Conservation (phyloP, 441 rosid species). For the Daphne laureola region DNA sequence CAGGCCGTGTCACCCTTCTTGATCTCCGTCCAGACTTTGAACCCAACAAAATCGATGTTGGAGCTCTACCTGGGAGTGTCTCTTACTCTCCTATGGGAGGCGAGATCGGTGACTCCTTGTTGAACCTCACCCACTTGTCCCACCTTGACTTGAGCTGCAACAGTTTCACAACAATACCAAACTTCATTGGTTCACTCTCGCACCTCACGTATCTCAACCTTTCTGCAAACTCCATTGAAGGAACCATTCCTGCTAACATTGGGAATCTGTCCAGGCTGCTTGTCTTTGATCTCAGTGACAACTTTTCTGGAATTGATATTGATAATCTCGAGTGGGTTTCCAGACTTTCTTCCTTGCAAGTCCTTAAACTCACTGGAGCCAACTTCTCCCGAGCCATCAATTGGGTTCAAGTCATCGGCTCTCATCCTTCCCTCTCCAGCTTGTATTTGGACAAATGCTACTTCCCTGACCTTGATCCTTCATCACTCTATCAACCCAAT, state of each 20-base stretch:
- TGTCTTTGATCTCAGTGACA: neutral
- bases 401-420: neutral
- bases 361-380: neutral
- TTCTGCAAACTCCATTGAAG: neutral
- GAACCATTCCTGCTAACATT: neutral
- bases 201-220: neutral
- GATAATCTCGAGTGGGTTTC: neutral
- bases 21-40: neutral
- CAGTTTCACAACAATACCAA: neutral
- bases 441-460: neutral
- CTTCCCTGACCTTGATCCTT: neutral
- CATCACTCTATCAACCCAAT: neutral
- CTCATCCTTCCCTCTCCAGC: neutral
- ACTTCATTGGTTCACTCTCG: neutral
- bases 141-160: neutral
- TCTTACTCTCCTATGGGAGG: neutral
- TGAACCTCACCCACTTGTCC: neutral
- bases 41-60: too few relatives aligned
- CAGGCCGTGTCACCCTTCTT: neutral
- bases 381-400: neutral
- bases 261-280: neutral
- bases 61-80: too few relatives aligned
- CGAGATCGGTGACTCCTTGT: neutral
- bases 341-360: neutral
- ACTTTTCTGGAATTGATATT: neutral